Evolutionary conservation across 495 filamentous ascomycete genomes (phyloP).

Genomic region (Annulohypoxylon moriforme): DNA sequence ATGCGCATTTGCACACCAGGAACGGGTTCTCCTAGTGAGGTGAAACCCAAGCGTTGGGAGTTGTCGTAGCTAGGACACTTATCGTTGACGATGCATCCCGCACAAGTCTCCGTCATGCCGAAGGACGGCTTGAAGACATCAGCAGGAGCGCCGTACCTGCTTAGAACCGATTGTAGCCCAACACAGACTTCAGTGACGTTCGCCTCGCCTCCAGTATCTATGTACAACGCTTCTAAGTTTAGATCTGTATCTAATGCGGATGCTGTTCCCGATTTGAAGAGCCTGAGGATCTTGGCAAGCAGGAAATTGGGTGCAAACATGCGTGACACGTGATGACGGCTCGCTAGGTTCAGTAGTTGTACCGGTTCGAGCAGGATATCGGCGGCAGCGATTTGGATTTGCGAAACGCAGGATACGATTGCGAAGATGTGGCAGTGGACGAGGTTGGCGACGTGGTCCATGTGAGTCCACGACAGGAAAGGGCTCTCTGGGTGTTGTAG

Average conservation of each 20-base stretch:
- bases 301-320: conserved; percentile 71
- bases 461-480: conserved; percentile 63
- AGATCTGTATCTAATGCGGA: neutral
- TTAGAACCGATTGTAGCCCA: conserved; percentile 47
- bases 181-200: conserved; percentile 35
- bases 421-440: conserved; percentile 62
- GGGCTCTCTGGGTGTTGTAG: conserved; percentile 30
- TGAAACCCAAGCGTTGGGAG: conserved; percentile 52
- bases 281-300: conserved; percentile 46
- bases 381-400: conserved; percentile 59
- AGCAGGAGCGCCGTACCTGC: conserved; percentile 47
- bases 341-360: conserved; percentile 56
- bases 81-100: conserved; percentile 57
- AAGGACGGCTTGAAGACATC: conserved; percentile 61
- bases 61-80: conserved; percentile 53
- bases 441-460: conserved; percentile 67
- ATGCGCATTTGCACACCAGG: conserved; percentile 48
- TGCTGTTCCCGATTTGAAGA: neutral
- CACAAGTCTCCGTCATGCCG: conserved; percentile 70
- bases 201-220: conserved; percentile 44
- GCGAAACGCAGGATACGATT: conserved; percentile 54
- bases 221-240: conserved; percentile 8
- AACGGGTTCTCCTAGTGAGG: conserved; percentile 57
- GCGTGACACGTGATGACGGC: conserved; percentile 55
- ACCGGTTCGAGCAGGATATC: conserved; percentile 57